These are phyloP conservation scores for Anthoceros angustus DNA, from an alignment of 225 moss, liverwort and hornwort species.

Conservation along the genomic window DNA sequence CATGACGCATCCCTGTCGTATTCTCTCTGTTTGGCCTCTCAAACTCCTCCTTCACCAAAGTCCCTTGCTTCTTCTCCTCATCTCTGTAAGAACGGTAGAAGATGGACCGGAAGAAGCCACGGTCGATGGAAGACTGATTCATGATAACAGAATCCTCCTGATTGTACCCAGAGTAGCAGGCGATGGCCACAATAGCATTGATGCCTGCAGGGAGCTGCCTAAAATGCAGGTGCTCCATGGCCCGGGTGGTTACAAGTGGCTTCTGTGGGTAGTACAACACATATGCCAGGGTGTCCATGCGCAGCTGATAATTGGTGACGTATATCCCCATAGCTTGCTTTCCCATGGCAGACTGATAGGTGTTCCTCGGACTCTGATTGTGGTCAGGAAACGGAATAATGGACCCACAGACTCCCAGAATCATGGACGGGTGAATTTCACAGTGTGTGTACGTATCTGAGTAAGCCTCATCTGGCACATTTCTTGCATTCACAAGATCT, in stretches of 20 bases:
- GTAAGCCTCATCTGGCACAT: slow-evolving; percentile 87
- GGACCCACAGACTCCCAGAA: slow-evolving; percentile 93
- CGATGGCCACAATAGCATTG: slow-evolving; percentile 94
- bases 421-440: slow-evolving; percentile 99
- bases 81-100: slow-evolving; percentile 99
- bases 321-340: slow-evolving; percentile 99
- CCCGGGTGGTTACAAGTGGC: slow-evolving; percentile 93
- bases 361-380: slow-evolving; percentile 98
- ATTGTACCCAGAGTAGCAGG: slow-evolving; percentile 98
- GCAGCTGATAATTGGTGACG: slow-evolving; percentile 92
- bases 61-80: slow-evolving; percentile 99
- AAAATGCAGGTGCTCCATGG: slow-evolving; percentile 98
- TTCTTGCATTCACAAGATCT: slow-evolving; percentile 94
- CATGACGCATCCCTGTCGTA: slow-evolving; percentile 99
- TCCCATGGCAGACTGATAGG: slow-evolving; percentile 99
- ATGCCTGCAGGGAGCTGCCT: slow-evolving; percentile 97
- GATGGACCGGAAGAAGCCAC: slow-evolving; percentile 98
- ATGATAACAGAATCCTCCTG: slow-evolving; percentile 99
- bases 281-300: slow-evolving; percentile 99
- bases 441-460: slow-evolving; percentile 97
- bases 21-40: slow-evolving; percentile 95
- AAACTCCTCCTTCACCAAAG: slow-evolving; percentile 95
- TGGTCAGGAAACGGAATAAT: slow-evolving; percentile 99
- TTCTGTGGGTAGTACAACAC: slow-evolving; percentile 98
- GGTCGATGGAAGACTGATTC: slow-evolving; percentile 97